Evolutionary conservation across 306 rosid genomes (phyloP).

Genomic region (Corylus americana): DNA sequence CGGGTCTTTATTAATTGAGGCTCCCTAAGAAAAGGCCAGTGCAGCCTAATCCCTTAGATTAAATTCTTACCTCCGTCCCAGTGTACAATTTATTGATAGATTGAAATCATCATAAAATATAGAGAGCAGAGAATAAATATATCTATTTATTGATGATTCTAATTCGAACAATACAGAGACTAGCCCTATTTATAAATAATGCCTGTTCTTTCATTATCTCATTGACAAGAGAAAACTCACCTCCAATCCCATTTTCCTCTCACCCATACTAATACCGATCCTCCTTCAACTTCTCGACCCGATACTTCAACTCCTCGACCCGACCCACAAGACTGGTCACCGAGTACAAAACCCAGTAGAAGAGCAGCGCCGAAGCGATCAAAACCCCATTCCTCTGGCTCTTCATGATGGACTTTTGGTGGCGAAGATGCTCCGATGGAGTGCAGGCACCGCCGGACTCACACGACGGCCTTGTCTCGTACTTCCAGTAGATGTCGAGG

Average conservation of each 20-base stretch:
- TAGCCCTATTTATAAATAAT: no score
- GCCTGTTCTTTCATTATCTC: no score
- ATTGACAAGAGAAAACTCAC: background rate
- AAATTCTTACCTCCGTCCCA: no score
- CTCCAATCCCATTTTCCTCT: background rate
- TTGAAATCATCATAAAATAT: no score
- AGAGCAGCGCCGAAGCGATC: slow-evolving; percentile 12
- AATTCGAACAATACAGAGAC: no score
- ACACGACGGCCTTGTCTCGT: slow-evolving; percentile 12
- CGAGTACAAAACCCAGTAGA: slow-evolving; percentile 13
- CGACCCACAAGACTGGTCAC: slow-evolving; percentile 8
- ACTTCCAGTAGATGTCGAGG: slow-evolving; percentile 21
- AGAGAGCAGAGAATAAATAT: background rate
- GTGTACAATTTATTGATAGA: no score
- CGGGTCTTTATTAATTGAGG: no score
- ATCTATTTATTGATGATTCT: no score
- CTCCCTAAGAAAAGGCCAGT: no score
- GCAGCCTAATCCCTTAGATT: no score
- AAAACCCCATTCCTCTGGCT: slow-evolving; percentile 22
- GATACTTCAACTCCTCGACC: slow-evolving; percentile 8
- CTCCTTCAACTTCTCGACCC: background rate
- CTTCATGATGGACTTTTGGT: slow-evolving; percentile 15
- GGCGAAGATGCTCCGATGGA: slow-evolving; percentile 1
- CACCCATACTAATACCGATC: background rate
- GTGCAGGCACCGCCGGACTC: background rate